Conservation (phyloP, 2,329 filamentous ascomycete species). For the Neonectria hederae region DNA sequence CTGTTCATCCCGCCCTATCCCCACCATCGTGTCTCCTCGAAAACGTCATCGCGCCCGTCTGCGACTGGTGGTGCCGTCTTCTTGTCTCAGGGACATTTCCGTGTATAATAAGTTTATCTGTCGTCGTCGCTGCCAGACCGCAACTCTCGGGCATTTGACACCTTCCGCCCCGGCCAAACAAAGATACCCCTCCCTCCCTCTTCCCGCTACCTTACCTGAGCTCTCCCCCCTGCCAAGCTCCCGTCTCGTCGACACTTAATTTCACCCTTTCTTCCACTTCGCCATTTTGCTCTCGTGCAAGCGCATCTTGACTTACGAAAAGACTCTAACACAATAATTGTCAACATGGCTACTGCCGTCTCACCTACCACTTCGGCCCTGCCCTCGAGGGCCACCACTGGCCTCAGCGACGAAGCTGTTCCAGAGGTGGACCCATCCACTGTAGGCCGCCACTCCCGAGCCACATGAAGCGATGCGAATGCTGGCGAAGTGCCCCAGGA, state of each 20-base stretch:
- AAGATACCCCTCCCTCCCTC: slow-evolving; percentile 30
- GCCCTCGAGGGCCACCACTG: slow-evolving; percentile 59
- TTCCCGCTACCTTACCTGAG: slow-evolving; percentile 24
- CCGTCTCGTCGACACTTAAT: slow-evolving; percentile 11
- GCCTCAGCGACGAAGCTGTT: slow-evolving; percentile 65
- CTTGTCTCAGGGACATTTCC: neutral
- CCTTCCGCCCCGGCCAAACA: slow-evolving; percentile 17
- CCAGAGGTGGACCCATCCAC: slow-evolving; percentile 67
- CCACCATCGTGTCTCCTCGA: neutral
- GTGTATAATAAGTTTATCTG: neutral
- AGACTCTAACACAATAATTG: neutral
- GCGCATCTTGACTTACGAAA: neutral
- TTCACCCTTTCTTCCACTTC: slow-evolving; percentile 19
- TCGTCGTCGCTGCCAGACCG: neutral
- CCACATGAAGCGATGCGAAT: slow-evolving; percentile 5
- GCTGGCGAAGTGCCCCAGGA: neutral
- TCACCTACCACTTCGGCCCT: slow-evolving; percentile 47
- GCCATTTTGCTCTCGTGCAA: neutral
- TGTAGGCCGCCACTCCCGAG: slow-evolving; percentile 52
- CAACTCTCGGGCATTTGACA: neutral
- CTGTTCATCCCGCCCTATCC: slow-evolving; percentile 6
- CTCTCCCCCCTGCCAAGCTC: slow-evolving; percentile 19
- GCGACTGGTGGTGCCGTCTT: neutral
- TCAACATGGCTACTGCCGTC: slow-evolving; percentile 40
- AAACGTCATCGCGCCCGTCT: slow-evolving; percentile 17